These are phyloP conservation scores for Hevea brasiliensis DNA, from an alignment of 345 rosid genomes.

Conservation along the genomic window DNA sequence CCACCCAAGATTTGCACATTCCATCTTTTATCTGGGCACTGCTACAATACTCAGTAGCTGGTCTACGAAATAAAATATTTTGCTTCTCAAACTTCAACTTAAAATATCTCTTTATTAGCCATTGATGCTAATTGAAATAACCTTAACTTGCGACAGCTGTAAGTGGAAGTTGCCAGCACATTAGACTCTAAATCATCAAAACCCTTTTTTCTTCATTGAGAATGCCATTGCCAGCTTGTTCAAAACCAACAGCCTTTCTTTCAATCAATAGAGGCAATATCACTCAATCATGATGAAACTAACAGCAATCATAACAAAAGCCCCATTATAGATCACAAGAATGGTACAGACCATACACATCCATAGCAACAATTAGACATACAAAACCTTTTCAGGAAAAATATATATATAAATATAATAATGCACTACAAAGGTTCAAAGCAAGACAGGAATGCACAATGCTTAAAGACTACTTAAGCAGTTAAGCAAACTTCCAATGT, in stretches of 20 bases:
- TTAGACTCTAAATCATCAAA: not conserved
- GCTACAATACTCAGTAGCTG: not conserved
- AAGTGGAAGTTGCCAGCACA: not conserved
- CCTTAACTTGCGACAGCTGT: not conserved
- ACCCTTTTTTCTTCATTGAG: not conserved
- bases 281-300: not conserved
- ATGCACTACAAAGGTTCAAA: not conserved
- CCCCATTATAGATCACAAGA: not conserved
- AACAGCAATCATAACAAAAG: not conserved
- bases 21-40: not conserved
- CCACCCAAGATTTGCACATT: not conserved
- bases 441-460: not conserved
- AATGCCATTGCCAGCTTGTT: not conserved
- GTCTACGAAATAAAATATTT: not conserved
- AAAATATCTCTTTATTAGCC: not conserved
- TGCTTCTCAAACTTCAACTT: not conserved
- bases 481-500: not conserved
- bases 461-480: not conserved
- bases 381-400: no score
- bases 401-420: no score
- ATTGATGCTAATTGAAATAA: not conserved
- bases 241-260: no score
- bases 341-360: not conserved
- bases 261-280: no score
- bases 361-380: not conserved